phyloP scores from a whole-genome alignment of 116 monocot species.

The Posidonia oceanica region DNA sequence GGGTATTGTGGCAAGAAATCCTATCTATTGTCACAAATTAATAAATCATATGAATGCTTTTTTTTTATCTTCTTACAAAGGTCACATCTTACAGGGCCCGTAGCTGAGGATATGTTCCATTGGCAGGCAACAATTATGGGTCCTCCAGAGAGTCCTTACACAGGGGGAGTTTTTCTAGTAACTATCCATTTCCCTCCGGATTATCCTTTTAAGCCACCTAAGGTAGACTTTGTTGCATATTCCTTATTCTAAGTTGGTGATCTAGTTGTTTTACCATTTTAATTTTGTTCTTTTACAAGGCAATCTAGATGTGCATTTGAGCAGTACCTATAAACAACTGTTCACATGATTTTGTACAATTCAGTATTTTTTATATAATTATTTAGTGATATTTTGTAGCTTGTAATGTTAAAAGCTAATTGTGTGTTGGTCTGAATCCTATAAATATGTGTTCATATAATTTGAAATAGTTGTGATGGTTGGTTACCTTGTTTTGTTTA shows the following conservation, averaged over 20 bases:
- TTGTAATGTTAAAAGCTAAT: too few relatives aligned
- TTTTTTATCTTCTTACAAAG: neutral
- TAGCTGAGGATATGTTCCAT: constrained; percentile 29
- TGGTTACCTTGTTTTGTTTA: too few relatives aligned
- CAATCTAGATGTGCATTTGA: too few relatives aligned
- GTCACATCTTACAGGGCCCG: constrained; percentile 15
- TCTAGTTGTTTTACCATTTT: neutral
- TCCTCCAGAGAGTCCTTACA: constrained; percentile 23
- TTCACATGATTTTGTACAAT: too few relatives aligned
- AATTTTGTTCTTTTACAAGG: neutral
- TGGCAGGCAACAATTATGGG: constrained; percentile 33
- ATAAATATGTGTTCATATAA: too few relatives aligned
- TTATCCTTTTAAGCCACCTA: constrained; percentile 32
- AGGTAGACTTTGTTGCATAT: constrained; percentile 10
- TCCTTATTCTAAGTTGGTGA: neutral
- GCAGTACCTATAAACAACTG: too few relatives aligned
- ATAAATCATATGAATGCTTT: too few relatives aligned
- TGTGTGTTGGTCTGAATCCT: too few relatives aligned
- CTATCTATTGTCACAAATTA: neutral
- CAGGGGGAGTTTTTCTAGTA: constrained; percentile 23
- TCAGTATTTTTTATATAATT: too few relatives aligned
- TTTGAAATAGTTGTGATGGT: too few relatives aligned
- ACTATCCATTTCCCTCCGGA: constrained; percentile 27
- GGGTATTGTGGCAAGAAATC: neutral
- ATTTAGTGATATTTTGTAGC: too few relatives aligned